phyloP scores from a whole-genome alignment of 495 filamentous ascomycete genomes.

The Talaromyces proteolyticus region DNA sequence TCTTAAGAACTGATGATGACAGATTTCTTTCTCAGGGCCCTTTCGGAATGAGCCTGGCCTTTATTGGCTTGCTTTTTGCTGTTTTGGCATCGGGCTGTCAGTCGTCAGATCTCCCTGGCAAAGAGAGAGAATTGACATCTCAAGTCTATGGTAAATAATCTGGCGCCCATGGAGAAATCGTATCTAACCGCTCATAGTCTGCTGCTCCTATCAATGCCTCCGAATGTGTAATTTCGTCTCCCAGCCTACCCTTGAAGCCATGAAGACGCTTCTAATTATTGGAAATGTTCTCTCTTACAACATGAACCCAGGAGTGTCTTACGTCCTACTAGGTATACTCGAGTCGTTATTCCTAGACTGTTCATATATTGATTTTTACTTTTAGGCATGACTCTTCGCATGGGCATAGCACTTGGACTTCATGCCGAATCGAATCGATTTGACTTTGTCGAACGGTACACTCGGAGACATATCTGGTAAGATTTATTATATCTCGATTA shows the following conservation, averaged over 20 bases:
- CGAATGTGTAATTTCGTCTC: slow-evolving; percentile 58
- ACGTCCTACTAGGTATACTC: slow-evolving; percentile 46
- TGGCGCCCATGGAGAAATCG: not conserved
- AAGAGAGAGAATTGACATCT: slow-evolving; percentile 52
- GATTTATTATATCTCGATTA: slow-evolving; percentile 11
- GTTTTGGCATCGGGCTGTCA: slow-evolving; percentile 77
- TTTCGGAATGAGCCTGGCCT: slow-evolving; percentile 36
- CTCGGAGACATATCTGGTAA: slow-evolving; percentile 37
- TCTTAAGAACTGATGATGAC: slow-evolving; percentile 29
- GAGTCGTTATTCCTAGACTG: not conserved
- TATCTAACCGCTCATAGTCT: slow-evolving; percentile 30
- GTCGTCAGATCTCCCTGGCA: slow-evolving; percentile 59
- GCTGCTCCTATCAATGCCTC: slow-evolving; percentile 58
- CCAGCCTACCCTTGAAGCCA: slow-evolving; percentile 47
- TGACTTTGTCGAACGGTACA: slow-evolving; percentile 24
- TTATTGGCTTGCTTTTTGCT: slow-evolving; percentile 56
- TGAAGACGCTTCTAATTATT: slow-evolving; percentile 53
- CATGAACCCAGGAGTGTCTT: slow-evolving; percentile 60
- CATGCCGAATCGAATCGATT: slow-evolving; percentile 46
- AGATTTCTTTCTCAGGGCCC: slow-evolving; percentile 26
- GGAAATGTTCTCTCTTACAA: slow-evolving; percentile 58
- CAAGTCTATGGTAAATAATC: slow-evolving; percentile 46
- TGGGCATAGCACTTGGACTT: slow-evolving; percentile 54
- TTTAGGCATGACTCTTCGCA: slow-evolving; percentile 50
- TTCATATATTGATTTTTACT: not conserved